Percentiles rank a stretch among this genome's conserved stretches.
phyloP scores from a whole-genome alignment of 1,284 basidiomycete genomes.

The Sporisorium reilianum region DNA sequence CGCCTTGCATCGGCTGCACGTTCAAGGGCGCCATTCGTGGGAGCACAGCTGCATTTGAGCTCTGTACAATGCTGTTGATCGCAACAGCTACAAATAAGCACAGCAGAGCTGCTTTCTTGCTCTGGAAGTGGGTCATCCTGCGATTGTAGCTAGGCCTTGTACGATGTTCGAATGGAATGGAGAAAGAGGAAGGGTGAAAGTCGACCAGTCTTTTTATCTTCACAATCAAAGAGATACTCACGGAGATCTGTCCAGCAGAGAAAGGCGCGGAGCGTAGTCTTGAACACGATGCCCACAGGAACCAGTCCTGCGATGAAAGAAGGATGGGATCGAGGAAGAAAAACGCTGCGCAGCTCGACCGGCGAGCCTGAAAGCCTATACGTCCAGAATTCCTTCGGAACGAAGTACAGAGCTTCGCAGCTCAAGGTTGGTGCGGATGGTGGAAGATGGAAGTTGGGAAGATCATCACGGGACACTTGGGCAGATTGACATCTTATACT shows the following conservation, averaged over 20 bases:
- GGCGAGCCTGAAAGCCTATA: slow-evolving; percentile 14
- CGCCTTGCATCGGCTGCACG: slow-evolving; percentile 2
- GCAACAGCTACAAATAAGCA: slow-evolving; percentile 7
- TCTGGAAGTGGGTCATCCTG: slow-evolving; percentile 9
- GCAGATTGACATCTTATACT: slow-evolving; percentile 7
- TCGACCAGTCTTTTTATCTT: not conserved
- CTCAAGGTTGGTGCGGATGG: not conserved
- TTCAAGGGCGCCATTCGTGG: slow-evolving; percentile 16
- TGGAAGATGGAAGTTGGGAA: not conserved
- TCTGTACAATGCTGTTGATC: not conserved
- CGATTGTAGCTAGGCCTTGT: not conserved
- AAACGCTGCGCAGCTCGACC: slow-evolving; percentile 16
- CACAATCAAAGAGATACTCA: slow-evolving; percentile 11
- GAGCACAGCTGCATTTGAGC: slow-evolving; percentile 14
- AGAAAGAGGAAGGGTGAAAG: slow-evolving; percentile 4
- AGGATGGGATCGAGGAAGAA: not conserved
- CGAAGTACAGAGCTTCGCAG: not conserved
- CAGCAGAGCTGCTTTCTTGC: slow-evolving; percentile 6
- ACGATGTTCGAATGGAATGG: not conserved
- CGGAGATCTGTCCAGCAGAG: slow-evolving; percentile 20
- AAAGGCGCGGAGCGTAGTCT: not conserved
- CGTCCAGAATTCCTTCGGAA: not conserved
- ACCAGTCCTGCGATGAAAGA: slow-evolving; percentile 1
- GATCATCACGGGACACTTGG: not conserved
- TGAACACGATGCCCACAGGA: slow-evolving; percentile 12